Conservation (phyloP, 2,329 filamentous ascomycete genomes). For the Sporothrix humicola region DNA sequence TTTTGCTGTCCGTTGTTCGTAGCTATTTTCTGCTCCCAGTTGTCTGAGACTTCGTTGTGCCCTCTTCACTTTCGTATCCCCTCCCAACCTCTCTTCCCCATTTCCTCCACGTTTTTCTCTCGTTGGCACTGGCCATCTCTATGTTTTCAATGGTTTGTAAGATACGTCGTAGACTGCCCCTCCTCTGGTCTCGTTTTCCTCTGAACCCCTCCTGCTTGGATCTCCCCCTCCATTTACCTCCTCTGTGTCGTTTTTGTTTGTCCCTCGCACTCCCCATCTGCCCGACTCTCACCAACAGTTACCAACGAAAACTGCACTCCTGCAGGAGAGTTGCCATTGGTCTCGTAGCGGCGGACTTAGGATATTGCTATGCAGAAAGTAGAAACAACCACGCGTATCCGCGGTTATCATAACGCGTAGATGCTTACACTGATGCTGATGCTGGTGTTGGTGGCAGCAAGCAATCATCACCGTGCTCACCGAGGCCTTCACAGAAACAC, state of each 20-base stretch:
- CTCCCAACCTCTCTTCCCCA: background rate
- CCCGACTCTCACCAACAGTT: background rate
- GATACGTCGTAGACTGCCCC: background rate
- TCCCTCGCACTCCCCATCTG: background rate
- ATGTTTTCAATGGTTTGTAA: too few species aligned
- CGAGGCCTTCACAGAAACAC: too few species aligned
- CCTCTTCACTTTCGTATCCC: slow-evolving; percentile 4
- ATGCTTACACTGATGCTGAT: background rate
- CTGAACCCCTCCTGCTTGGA: background rate
- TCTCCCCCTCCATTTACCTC: background rate
- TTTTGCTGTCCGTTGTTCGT: background rate
- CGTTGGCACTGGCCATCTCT: background rate
- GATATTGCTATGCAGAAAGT: background rate
- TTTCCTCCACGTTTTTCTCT: background rate
- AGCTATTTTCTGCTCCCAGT: background rate
- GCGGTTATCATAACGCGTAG: slow-evolving; percentile 21
- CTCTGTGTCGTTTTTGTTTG: background rate
- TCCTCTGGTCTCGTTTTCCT: background rate
- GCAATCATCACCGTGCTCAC: background rate
- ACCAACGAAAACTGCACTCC: background rate
- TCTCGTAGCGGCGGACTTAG: slow-evolving; percentile 15
- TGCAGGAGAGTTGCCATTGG: too few species aligned
- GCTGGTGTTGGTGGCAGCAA: background rate
- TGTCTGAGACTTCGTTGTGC: background rate
- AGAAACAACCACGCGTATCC: background rate